Conservation (phyloP, 139 green algal species). For the Zygnema circumcarinatum region DNA sequence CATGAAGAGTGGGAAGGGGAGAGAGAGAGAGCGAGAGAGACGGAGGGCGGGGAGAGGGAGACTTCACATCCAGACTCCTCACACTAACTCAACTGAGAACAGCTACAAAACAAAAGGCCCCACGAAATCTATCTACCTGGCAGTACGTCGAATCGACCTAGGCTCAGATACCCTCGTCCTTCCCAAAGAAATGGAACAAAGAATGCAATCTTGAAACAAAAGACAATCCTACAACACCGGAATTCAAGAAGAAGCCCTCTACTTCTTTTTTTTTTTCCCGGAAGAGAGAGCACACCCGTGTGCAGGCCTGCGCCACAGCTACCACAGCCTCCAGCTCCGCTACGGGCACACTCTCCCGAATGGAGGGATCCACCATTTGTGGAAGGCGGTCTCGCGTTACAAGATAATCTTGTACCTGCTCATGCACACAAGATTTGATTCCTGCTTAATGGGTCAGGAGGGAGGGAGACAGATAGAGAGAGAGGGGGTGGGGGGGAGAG, state of each 20-base stretch:
- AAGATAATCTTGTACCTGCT: slow-evolving; percentile 24
- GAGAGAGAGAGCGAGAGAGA: background rate
- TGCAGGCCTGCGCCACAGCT: slow-evolving; percentile 32
- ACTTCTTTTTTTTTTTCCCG: too few relatives aligned
- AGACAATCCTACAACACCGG: too few relatives aligned
- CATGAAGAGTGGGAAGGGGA: background rate
- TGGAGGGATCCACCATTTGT: background rate
- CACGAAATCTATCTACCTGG: too few relatives aligned
- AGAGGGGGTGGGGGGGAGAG: background rate
- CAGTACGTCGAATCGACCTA: too few relatives aligned
- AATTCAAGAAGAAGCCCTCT: too few relatives aligned
- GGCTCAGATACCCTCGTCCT: too few relatives aligned
- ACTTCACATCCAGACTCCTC: too few relatives aligned
- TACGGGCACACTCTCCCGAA: background rate
- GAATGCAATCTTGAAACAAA: too few relatives aligned
- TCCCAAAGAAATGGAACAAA: too few relatives aligned
- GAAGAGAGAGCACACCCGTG: slow-evolving; percentile 19
- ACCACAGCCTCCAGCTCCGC: slow-evolving; percentile 28
- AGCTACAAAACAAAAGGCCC: too few relatives aligned
- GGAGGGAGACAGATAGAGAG: background rate
- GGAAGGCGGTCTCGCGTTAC: background rate
- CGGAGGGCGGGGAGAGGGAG: background rate
- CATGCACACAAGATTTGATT: background rate
- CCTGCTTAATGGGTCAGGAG: background rate
- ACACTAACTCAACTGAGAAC: too few relatives aligned